These are phyloP conservation scores for Orbilia ellipsospora DNA, from an alignment of 2,329 filamentous ascomycete genomes.

Conservation along the genomic window DNA sequence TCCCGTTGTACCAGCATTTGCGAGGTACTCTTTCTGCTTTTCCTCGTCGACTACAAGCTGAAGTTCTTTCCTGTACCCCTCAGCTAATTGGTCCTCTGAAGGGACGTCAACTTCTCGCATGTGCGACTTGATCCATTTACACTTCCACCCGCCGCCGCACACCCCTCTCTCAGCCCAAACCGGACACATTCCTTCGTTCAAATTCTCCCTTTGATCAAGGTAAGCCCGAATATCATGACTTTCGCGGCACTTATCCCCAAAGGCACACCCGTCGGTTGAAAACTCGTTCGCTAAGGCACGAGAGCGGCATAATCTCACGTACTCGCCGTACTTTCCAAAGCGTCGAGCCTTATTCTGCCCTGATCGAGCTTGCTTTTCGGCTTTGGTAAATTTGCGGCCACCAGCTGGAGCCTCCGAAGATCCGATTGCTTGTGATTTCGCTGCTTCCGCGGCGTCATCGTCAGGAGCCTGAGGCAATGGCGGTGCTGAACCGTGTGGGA, in stretches of 20 bases:
- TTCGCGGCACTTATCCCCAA: slow-evolving; percentile 81
- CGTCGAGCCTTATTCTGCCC: slow-evolving; percentile 59
- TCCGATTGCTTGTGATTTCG: slow-evolving; percentile 15
- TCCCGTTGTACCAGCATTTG: slow-evolving; percentile 58
- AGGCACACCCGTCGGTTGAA: slow-evolving; percentile 71
- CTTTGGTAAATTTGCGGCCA: slow-evolving; percentile 48
- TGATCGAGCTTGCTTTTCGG: slow-evolving; percentile 50
- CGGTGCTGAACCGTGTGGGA: slow-evolving; percentile 40
- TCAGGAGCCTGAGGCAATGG: slow-evolving; percentile 44
- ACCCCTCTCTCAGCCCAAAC: slow-evolving; percentile 79
- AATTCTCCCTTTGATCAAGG: slow-evolving; percentile 79
- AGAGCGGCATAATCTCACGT: slow-evolving; percentile 46
- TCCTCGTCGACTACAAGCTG: slow-evolving; percentile 64
- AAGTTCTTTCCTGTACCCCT: slow-evolving; percentile 58
- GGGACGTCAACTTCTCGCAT: slow-evolving; percentile 76
- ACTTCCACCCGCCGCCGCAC: slow-evolving; percentile 88
- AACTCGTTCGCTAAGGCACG: slow-evolving; percentile 48
- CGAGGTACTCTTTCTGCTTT: slow-evolving; percentile 62
- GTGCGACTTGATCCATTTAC: slow-evolving; percentile 88
- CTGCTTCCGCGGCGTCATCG: slow-evolving; percentile 58
- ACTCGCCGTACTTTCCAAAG: slow-evolving; percentile 58
- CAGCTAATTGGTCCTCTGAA: slow-evolving; percentile 22
- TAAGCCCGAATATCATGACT: slow-evolving; percentile 89
- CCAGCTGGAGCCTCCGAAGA: slow-evolving; percentile 33
- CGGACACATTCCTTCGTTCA: slow-evolving; percentile 82